Evolutionary conservation across 2,329 filamentous ascomycete genomes (phyloP), one percentile per base, ranked within the genome.

Genomic region (Malbranchea zuffiana): DNA sequence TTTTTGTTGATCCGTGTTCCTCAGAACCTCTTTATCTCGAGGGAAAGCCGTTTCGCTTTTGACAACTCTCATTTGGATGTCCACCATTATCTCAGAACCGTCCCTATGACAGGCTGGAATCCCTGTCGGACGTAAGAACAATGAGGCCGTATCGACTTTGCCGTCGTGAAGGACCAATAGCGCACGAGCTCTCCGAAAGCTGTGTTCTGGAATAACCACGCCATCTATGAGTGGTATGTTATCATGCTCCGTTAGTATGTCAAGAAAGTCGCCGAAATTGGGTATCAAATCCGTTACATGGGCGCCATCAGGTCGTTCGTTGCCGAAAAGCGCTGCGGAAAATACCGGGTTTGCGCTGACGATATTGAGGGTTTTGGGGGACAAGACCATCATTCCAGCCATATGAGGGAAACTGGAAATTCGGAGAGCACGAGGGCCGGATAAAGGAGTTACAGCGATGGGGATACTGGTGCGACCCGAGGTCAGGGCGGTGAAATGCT

Each of bases 351-450:
- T 98, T 6, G 87, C 90, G 61, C 87, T 95, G 54, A 82, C 82
- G 50, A 98, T 82, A 33, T 75, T 74, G 45, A 96, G 69, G 1
- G 72, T 77, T 19, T 76, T 66, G 1, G 88, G 80, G n/a, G 82
- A 80, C 8, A 98, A 69, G 6, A 98, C 87, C 53, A 98, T 78
- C 51, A 98, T 95, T 32, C 90, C 90, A 38, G 90, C 90, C 60
- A 98, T 95, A 55, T 98, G 88, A 11, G 90, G 90, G 47, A 95
- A 93, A 54, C 86, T 94, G 11, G 88, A 94, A 28, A 98, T 74
- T 35, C 84, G 78, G 45, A 98, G 72, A 46, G 83, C 78, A 12
- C 75, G 71, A 47, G 78, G 69, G 27, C 74, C 77, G 21, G 75
- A 71, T 2, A 83, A 66, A 51, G 82, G 80, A 42, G 86, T 78